A percentile compares a stretch with the other conserved stretches of the same genome.
These are phyloP conservation scores for Closterium sp. DNA, from an alignment of 139 green algal species.

Conservation along the genomic window DNA sequence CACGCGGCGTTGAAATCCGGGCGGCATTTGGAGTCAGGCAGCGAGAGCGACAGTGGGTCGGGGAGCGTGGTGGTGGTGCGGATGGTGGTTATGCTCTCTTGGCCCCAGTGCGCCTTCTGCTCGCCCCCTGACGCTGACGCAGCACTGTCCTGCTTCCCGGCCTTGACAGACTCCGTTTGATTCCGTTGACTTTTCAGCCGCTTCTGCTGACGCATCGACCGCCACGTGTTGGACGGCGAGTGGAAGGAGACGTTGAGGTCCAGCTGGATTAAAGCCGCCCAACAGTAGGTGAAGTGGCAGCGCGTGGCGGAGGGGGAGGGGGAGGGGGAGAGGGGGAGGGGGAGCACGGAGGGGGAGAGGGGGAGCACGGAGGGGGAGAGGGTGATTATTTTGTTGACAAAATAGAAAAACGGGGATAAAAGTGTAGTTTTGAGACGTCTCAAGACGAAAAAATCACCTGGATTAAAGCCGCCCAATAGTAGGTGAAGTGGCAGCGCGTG, in stretches of 20 bases:
- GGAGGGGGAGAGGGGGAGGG: no score
- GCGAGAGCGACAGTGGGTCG: neutral
- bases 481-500: neutral
- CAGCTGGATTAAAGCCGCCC: neutral
- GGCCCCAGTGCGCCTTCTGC: neutral
- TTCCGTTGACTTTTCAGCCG: neutral
- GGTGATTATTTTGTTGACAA: no score
- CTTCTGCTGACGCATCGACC: neutral
- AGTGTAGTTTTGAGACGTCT: no score
- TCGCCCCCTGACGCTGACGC: no score
- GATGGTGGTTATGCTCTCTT: neutral
- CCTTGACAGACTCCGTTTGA: neutral
- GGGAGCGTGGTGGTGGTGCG: neutral
- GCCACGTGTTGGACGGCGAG: neutral
- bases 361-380: no score
- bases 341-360: no score
- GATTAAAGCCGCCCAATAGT: neutral
- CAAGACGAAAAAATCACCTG: no score
- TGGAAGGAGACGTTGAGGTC: neutral
- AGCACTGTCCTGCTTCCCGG: neutral
- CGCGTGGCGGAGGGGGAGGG: no score
- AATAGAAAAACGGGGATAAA: no score
- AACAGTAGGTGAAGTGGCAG: neutral
- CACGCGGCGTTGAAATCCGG: neutral
- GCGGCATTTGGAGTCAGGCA: neutral